Evolutionary conservation across 1,139 yeast species (phyloP).

Genomic region (Nakaseomyces glabratus): DNA sequence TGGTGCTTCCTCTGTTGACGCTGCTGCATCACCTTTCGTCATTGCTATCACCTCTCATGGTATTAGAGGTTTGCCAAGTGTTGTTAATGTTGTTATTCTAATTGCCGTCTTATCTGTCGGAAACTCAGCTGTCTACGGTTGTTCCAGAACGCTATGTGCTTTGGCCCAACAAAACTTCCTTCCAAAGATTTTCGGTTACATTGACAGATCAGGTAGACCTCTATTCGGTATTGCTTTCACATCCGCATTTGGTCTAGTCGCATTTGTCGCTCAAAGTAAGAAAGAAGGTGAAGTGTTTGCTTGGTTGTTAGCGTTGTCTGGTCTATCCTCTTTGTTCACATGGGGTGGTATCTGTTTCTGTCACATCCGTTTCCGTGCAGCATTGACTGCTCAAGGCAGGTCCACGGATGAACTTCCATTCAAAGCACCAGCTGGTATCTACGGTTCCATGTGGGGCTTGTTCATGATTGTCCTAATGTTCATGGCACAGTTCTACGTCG

Average conservation of each 20-base stretch:
- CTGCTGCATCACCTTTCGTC: conserved; percentile 53
- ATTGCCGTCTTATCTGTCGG: conserved; percentile 67
- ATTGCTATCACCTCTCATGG: conserved; percentile 49
- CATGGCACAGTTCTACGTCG: conserved; percentile 46
- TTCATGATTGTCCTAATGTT: conserved; percentile 42
- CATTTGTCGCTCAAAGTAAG: conserved; percentile 50
- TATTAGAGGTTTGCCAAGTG: conserved; percentile 46
- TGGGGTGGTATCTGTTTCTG: conserved; percentile 60
- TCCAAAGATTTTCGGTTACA: conserved; percentile 54
- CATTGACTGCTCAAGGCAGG: conserved; percentile 51
- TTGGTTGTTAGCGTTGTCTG: conserved; percentile 63
- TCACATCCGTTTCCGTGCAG: conserved; percentile 58
- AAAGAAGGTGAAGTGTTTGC: conserved; percentile 49
- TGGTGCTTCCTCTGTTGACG: conserved; percentile 40
- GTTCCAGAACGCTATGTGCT: conserved; percentile 58
- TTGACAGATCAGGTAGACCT: conserved; percentile 64
- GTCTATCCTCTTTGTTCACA: conserved; percentile 55
- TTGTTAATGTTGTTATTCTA: conserved; percentile 43
- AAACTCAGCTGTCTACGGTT: conserved; percentile 54
- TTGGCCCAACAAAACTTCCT: conserved; percentile 57
- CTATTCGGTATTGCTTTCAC: conserved; percentile 45
- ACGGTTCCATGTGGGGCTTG: conserved; percentile 46
- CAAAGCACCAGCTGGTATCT: conserved; percentile 46
- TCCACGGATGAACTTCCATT: conserved; percentile 45
- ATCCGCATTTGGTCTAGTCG: conserved; percentile 45